Percentiles rank a stretch among this genome's conserved stretches.
These are phyloP conservation scores for Marvania coccoides DNA, from an alignment of 139 green algal genomes.

Conservation along the genomic window DNA sequence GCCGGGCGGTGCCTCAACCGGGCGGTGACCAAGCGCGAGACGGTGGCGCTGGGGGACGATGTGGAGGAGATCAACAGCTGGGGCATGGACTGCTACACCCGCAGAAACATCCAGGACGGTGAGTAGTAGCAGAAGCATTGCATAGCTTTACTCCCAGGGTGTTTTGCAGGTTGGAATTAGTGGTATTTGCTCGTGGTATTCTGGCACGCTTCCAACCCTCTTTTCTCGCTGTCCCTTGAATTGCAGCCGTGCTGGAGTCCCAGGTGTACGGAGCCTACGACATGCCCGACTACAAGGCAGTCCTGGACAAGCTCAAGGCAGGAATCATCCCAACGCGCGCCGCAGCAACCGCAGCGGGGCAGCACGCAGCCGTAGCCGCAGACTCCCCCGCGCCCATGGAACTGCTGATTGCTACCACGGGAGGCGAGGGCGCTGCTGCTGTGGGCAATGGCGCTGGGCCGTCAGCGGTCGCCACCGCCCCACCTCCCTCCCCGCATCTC, in stretches of 20 bases:
- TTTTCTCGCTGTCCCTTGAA: background rate
- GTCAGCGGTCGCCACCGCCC: background rate
- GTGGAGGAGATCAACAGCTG: slow-evolving; percentile 68
- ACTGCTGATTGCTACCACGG: background rate
- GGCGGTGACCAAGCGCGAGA: slow-evolving; percentile 18
- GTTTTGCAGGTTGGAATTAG: background rate
- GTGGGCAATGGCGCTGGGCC: background rate
- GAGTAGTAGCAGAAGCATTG: background rate
- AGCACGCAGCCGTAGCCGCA: slow-evolving; percentile 8
- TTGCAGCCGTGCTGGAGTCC: slow-evolving; percentile 39
- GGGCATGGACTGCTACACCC: slow-evolving; percentile 82
- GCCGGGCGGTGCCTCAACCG: slow-evolving; percentile 34
- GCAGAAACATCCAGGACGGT: slow-evolving; percentile 69
- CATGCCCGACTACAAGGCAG: slow-evolving; percentile 11
- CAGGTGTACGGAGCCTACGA: slow-evolving; percentile 33
- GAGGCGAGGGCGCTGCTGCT: background rate
- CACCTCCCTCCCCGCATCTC: no score
- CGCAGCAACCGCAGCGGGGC: background rate
- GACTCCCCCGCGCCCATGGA: background rate
- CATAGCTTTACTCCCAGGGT: background rate
- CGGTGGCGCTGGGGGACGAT: slow-evolving; percentile 43
- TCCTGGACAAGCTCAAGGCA: background rate
- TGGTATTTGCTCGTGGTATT: background rate
- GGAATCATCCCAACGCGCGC: background rate
- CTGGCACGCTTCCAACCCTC: background rate